Base-by-base conservation (phyloP, 768 basidiomycete genomes). In the Macrocybe gigantea region DNA sequence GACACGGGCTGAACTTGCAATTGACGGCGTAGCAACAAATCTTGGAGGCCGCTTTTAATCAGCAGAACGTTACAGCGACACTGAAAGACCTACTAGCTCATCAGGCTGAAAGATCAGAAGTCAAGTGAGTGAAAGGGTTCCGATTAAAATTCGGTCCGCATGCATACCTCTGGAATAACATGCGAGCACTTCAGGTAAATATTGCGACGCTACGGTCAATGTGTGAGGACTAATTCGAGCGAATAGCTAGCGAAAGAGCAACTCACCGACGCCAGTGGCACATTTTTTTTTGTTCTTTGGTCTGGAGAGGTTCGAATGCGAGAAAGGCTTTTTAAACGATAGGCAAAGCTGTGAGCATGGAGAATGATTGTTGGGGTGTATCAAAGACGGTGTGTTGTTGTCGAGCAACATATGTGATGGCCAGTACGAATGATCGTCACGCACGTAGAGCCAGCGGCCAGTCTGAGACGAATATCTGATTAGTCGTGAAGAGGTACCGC, bases 181-280 rank as follows among this genome's bases (percentile, higher is more conserved):
- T 82, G 80, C 5, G 69, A 71, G 49, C 80, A 82, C 14, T 62
- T 64, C 42, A 62, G 49, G 65, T 75, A 81, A 37, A 71, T 56
- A 53, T 75, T 71, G 58, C 73, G 13, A 80, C 73, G 31, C 73
- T 75, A 50, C 32, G 36, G 12, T 48, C 33, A 38, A 48, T 33
- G 51, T 36, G 44, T 33, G 40, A 43, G 9, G 11, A 8, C n/a
- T 14, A 9, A 36, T 10, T n/a, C 2, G 6, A 13, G 40, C 41
- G 15, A 53, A 22, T 38, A 33, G 6, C 33, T 29, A 44, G n/a
- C 13, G 30, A 13, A 36, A 5, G 29, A 14, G 14, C 14, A 4
- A 70, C 76, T 62, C 56, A 81, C 79, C 72, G 77, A 65, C 79
- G 75, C 58, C 64, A 70, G 56, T 67, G 68, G 62, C 79, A 81